These are phyloP conservation scores for Hirsutella rhossiliensis DNA, from an alignment of 2,329 filamentous ascomycete species.

Conservation along the genomic window DNA sequence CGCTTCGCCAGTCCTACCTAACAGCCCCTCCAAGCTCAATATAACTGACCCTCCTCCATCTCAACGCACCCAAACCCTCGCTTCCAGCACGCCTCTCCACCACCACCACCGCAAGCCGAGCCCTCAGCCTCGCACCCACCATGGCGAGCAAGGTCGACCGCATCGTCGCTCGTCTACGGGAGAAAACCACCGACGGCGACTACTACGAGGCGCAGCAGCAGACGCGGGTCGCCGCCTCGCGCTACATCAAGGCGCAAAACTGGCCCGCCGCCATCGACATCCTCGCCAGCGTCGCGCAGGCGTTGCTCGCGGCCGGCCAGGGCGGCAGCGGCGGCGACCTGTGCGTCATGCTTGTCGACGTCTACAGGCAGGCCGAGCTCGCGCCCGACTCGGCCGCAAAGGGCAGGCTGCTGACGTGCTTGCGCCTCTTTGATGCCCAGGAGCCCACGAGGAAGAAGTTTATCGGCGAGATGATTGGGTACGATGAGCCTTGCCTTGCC, in stretches of 20 bases:
- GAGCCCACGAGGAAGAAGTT: slow-evolving; percentile 93
- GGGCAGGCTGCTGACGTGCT: slow-evolving; percentile 62
- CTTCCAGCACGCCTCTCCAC: too few species aligned
- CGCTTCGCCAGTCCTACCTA: too few species aligned
- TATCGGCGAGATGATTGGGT: slow-evolving; percentile 72
- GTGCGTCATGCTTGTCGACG: slow-evolving; percentile 75
- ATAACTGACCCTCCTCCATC: too few species aligned
- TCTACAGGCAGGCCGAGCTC: slow-evolving; percentile 78
- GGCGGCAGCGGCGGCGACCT: slow-evolving; percentile 88
- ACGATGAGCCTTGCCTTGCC: slow-evolving; percentile 19
- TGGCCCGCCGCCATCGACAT: slow-evolving; percentile 80
- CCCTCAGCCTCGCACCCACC: too few species aligned
- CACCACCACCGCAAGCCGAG: too few species aligned
- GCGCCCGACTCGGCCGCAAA: slow-evolving; percentile 64
- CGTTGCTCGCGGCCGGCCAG: slow-evolving; percentile 83
- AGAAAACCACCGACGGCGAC: slow-evolving; percentile 81
- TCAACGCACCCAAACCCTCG: too few species aligned
- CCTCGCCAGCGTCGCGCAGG: slow-evolving; percentile 69
- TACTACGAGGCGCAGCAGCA: slow-evolving; percentile 99
- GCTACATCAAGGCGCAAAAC: slow-evolving; percentile 81
- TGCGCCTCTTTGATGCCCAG: slow-evolving; percentile 67
- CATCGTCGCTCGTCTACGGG: slow-evolving; percentile 57
- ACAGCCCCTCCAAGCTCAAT: too few species aligned
- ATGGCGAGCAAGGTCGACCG: slow-evolving; percentile 30
- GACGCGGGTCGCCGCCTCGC: slow-evolving; percentile 85